Percentiles rank a stretch among this genome's conserved stretches.
phyloP scores from a whole-genome alignment of 768 basidiomycete genomes.

The Suillus subluteus region DNA sequence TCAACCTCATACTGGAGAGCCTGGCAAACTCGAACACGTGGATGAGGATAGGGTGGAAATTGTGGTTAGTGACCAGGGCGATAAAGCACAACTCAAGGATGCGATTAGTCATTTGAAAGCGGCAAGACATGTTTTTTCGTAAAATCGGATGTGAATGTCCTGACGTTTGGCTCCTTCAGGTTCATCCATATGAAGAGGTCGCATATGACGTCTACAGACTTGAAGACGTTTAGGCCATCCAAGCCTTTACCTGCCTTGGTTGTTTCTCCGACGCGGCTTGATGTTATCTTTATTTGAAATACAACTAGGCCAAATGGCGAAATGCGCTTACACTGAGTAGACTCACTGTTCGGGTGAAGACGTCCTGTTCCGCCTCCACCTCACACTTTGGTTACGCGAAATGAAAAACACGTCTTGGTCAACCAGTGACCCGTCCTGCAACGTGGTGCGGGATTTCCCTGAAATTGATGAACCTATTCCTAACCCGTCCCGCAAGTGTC shows the following conservation, averaged over 20 bases:
- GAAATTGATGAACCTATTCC: neutral
- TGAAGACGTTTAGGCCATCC: conserved; percentile 41
- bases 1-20: conserved; percentile 47
- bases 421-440: neutral
- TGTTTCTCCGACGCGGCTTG: conserved; percentile 1
- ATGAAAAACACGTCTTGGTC: conserved; percentile 6
- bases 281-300: neutral
- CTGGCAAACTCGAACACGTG: conserved; percentile 48
- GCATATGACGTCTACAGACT: conserved; percentile 59
- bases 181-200: conserved; percentile 61
- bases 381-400: neutral
- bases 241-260: neutral
- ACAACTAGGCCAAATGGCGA: neutral
- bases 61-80: conserved; percentile 44
- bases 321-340: neutral
- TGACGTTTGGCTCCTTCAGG: conserved; percentile 31
- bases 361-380: neutral
- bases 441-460: conserved; percentile 5
- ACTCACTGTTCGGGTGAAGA: conserved; percentile 7
- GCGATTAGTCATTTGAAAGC: conserved; percentile 50
- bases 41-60: conserved; percentile 60
- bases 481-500: neutral
- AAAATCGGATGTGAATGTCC: conserved; percentile 4
- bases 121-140: conserved; percentile 35
- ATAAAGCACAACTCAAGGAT: conserved; percentile 39